phyloP scores from a whole-genome alignment of 2,329 filamentous ascomycete species.

The Corynespora cassiicola region DNA sequence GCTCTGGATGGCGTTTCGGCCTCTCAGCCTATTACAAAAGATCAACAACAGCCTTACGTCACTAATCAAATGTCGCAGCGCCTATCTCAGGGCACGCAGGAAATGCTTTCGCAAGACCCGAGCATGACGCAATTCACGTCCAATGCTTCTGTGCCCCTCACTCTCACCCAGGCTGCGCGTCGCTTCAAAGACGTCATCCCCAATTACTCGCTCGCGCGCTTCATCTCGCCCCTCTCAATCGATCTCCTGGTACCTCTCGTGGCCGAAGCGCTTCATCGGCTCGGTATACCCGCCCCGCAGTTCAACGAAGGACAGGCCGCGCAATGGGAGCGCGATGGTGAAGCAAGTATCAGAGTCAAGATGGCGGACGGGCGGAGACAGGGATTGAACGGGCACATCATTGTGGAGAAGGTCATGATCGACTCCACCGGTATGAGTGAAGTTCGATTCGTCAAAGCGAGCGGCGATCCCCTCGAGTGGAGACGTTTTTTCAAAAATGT shows the following conservation, averaged over 20 bases:
- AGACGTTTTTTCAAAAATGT: constrained; percentile 95
- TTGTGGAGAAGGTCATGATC: constrained; percentile 73
- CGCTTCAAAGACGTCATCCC: constrained; percentile 92
- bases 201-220: constrained; percentile 83
- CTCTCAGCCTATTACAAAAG: constrained; percentile 45
- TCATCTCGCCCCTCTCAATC: constrained; percentile 83
- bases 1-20: constrained; percentile 42
- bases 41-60: constrained; percentile 42
- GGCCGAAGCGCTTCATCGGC: constrained; percentile 79
- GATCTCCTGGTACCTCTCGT: constrained; percentile 80
- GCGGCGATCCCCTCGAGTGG: constrained; percentile 97
- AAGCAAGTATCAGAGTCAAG: constrained; percentile 73
- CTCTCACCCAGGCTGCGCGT: constrained; percentile 86
- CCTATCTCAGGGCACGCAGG: constrained; percentile 50
- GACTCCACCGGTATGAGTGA: constrained; percentile 71
- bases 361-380: constrained; percentile 76
- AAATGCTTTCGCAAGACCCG: constrained; percentile 82
- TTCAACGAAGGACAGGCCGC: constrained; percentile 36
- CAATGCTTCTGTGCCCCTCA: constrained; percentile 78
- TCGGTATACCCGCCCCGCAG: constrained; percentile 76
- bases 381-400: constrained; percentile 75
- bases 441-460: constrained; percentile 90
- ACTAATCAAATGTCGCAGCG: constrained; percentile 40
- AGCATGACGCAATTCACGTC: constrained; percentile 83
- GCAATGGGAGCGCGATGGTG: constrained; percentile 53